These are phyloP conservation scores for Fusarium napiforme DNA, from an alignment of 2,329 filamentous ascomycete species.

Conservation along the genomic window DNA sequence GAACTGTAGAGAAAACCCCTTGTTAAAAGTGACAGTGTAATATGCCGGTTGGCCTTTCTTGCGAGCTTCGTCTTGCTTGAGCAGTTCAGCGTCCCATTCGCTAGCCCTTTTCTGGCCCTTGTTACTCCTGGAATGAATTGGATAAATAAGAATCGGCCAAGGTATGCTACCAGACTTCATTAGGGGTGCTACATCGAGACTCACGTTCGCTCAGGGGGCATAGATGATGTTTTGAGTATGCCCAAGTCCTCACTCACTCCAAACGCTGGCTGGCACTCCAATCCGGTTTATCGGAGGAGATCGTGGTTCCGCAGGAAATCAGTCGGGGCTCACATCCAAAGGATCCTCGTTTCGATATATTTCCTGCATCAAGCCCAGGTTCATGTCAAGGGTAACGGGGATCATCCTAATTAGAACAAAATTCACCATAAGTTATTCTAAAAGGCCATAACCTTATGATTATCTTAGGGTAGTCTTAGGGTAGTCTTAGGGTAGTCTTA, in stretches of 20 bases:
- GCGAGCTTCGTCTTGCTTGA: neutral
- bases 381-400: no score
- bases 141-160: neutral
- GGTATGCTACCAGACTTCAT: neutral
- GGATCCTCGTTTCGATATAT: no score
- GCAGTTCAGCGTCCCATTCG: neutral
- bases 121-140: neutral
- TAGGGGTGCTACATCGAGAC: neutral
- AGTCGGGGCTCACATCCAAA: no score
- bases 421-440: neutral
- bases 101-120: neutral
- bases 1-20: neutral
- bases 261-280: no score
- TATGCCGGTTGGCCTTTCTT: neutral
- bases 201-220: neutral
- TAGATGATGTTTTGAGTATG: no score
- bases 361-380: no score
- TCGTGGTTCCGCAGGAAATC: no score
- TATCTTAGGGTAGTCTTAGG: neutral
- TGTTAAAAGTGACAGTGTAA: neutral
- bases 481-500: neutral
- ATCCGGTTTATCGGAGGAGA: no score
- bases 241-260: no score
- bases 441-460: neutral
- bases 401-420: neutral